Evolutionary conservation across 805 yeast genomes (phyloP), one percentile per base, ranked within the genome.

Genomic region (Blastobotrys peoriensis): DNA sequence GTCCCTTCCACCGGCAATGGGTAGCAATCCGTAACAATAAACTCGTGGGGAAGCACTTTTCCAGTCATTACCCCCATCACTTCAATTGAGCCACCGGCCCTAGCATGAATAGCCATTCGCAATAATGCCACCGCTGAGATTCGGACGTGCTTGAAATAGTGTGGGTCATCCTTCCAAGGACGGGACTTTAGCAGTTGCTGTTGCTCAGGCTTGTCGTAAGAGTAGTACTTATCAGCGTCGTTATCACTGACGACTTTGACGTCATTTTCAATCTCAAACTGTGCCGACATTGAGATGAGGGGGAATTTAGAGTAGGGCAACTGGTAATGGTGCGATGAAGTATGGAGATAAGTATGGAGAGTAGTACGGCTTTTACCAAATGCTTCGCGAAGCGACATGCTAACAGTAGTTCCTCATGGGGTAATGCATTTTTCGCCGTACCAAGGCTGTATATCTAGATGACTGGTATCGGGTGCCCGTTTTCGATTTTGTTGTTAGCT

Each of bases 21-120:
- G 61, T 83, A 91, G 6, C 81, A 81, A 61, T 91, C 96, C 71
- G 79, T 72, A 1, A 93, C 83, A 5, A 55, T 51, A 4, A 69
- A 68, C 19, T 73, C 64, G 16, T 69, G 65, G 4, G 68, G 70
- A 10, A 75, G 66, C 6, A 84, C 74, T 53, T 78, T 79, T 1
- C 98, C 98, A 0, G 89, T 76, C 62, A 91, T 70, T 84, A 89
- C 84, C 3, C 98, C 98, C 98, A 91, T 91, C 4, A 93, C 78
- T 61, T 91, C 98, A 33, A 86, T 82, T 6, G 83, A 68, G 0
- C 95, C 95, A 3, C 97, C 97, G 1, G 80, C 68, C 19, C 83
- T 68, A 9, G 96, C 89, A 63, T 88, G 96, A 10, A 77, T 68
- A 1, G 83, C 60, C 84, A 88, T 87, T 57, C 86, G 86, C 47